Percentiles rank a stretch among this genome's conserved stretches.
These are phyloP conservation scores for Fusarium dlaminii DNA, from an alignment of 2,329 filamentous ascomycete species.

Conservation along the genomic window DNA sequence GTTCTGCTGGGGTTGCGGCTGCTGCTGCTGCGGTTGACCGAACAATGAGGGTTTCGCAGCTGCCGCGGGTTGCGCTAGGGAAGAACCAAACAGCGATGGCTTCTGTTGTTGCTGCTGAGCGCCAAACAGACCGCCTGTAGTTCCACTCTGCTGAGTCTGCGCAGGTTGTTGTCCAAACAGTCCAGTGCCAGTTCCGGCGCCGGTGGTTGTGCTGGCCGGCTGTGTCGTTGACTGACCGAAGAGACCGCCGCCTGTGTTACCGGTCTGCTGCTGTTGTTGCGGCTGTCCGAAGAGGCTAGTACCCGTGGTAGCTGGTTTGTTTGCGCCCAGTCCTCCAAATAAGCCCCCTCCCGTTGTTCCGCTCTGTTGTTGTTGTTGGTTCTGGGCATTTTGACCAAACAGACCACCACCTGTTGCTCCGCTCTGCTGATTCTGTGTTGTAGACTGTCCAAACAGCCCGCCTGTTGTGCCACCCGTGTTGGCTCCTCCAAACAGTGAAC, in stretches of 20 bases:
- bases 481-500: conserved; percentile 41
- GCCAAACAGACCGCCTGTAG: conserved; percentile 38
- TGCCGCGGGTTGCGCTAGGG: conserved; percentile 37
- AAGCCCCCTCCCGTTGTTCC: conserved; percentile 43
- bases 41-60: conserved; percentile 51
- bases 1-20: conserved; percentile 45
- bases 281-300: conserved; percentile 40
- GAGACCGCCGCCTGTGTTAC: conserved; percentile 29
- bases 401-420: conserved; percentile 35
- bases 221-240: conserved; percentile 42
- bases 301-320: conserved; percentile 37
- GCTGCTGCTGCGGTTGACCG: conserved; percentile 40
- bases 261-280: conserved; percentile 35
- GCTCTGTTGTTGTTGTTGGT: conserved; percentile 36
- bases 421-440: conserved; percentile 40
- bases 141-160: conserved; percentile 26
- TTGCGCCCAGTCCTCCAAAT: conserved; percentile 45
- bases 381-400: conserved; percentile 40
- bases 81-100: conserved; percentile 49
- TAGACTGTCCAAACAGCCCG: conserved; percentile 46
- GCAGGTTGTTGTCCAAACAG: conserved; percentile 43
- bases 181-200: conserved; percentile 34
- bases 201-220: conserved; percentile 24
- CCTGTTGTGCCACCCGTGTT: conserved; percentile 40
- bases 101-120: conserved; percentile 37